Percentiles rank a stretch among this genome's conserved stretches.
These are phyloP conservation scores for Mycosphaerella arachidis DNA, from an alignment of 2,329 filamentous ascomycete genomes.

Conservation along the genomic window DNA sequence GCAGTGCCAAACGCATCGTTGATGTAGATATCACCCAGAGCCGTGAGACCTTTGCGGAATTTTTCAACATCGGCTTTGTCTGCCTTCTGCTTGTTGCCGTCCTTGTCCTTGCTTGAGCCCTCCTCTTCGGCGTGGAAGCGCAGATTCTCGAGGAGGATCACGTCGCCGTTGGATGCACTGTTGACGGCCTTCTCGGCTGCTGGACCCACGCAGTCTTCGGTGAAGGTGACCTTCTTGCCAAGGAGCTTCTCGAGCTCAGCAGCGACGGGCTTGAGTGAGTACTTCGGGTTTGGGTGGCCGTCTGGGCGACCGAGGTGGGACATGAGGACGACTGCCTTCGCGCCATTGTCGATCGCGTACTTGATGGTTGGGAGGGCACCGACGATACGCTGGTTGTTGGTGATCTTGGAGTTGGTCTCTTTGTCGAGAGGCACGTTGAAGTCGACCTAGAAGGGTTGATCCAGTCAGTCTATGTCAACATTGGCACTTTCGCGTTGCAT, in stretches of 20 bases:
- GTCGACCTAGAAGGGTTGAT: conserved; percentile 65
- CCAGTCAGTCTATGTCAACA: not conserved
- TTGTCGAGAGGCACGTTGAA: conserved; percentile 98
- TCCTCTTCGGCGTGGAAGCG: conserved; percentile 98
- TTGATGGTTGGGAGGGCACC: conserved; percentile 60
- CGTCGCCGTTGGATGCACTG: conserved; percentile 72
- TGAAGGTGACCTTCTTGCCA: conserved; percentile 79
- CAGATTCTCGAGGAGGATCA: conserved; percentile 93
- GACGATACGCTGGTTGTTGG: conserved; percentile 97
- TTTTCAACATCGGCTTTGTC: conserved; percentile 87
- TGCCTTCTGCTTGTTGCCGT: conserved; percentile 97
- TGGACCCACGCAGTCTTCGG: conserved; percentile 82
- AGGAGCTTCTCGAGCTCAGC: conserved; percentile 73
- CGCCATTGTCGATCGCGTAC: conserved; percentile 38
- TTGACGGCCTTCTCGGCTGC: conserved; percentile 87
- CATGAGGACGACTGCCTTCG: conserved; percentile 82
- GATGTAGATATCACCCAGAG: conserved; percentile 91
- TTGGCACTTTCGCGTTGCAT: not conserved
- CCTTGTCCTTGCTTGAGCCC: conserved; percentile 86
- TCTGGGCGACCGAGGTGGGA: conserved; percentile 96
- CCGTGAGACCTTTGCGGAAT: conserved; percentile 93
- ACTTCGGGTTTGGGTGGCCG: conserved; percentile 84
- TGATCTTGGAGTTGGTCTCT: conserved; percentile 73
- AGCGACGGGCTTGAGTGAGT: conserved; percentile 86
- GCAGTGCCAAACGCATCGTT: conserved; percentile 99